Conservation (phyloP, 495 filamentous ascomycete genomes). For the Corynascus novoguineensis region DNA sequence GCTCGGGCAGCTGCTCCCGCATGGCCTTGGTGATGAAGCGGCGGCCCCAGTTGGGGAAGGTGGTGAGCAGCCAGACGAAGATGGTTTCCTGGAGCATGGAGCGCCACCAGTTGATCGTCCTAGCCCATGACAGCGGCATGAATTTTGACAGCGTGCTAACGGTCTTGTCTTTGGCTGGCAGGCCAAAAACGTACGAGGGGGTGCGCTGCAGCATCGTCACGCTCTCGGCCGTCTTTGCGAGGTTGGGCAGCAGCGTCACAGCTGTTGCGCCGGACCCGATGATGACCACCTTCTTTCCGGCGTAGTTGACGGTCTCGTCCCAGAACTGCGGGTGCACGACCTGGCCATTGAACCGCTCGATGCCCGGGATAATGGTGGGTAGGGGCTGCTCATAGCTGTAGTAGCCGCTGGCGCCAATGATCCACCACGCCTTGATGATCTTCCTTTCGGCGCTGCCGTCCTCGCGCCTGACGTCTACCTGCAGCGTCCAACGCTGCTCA, state of each 20-base stretch:
- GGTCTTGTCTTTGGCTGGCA: conserved; percentile 37
- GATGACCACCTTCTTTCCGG: conserved; percentile 47
- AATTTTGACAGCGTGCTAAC: conserved; percentile 26
- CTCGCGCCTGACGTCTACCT: conserved; percentile 35
- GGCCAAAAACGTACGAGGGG: conserved; percentile 52
- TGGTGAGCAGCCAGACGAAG: conserved; percentile 24
- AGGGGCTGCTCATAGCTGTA: conserved; percentile 59
- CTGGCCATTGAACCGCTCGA: conserved; percentile 52
- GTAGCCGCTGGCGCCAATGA: conserved; percentile 62
- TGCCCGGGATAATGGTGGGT: conserved; percentile 51
- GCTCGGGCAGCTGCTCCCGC: conserved; percentile 47
- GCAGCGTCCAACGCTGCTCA: conserved; percentile 56
- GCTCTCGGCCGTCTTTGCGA: conserved; percentile 43
- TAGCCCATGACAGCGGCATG: conserved; percentile 39
- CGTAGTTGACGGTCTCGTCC: conserved; percentile 48
- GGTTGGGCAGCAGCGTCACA: conserved; percentile 48
- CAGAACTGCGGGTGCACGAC: conserved; percentile 61
- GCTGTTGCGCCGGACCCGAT: conserved; percentile 57
- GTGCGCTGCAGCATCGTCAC: conserved; percentile 57
- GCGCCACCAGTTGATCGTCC: conserved; percentile 33
- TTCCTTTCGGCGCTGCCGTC: conserved; percentile 42
- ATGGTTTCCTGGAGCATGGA: conserved; percentile 28
- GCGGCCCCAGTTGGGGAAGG: conserved; percentile 49
- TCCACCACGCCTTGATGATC: conserved; percentile 46
- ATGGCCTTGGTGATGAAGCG: conserved; percentile 42